Evolutionary conservation across 1,284 basidiomycete species (phyloP).

Genomic region (Vanrija sp.): DNA sequence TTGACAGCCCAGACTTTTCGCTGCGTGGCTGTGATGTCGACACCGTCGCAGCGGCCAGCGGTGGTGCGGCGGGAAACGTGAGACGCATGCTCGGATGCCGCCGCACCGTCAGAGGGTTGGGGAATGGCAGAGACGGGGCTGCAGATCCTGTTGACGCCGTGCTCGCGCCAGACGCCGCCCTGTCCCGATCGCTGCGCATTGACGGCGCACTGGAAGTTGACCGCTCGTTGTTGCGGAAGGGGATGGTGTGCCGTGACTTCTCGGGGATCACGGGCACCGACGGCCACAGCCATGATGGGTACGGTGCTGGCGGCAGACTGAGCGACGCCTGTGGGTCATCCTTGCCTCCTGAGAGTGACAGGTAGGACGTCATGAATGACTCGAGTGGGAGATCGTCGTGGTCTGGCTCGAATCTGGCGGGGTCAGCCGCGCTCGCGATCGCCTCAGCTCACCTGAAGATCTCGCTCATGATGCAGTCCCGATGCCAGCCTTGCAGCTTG

Average conservation of each 20-base stretch:
- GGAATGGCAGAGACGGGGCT: conserved; percentile 29
- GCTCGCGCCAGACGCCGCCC: conserved; percentile 3
- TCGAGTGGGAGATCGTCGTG: conserved; percentile 41
- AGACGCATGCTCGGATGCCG: conserved; percentile 43
- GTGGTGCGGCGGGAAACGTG: conserved; percentile 22
- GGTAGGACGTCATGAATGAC: conserved; percentile 36
- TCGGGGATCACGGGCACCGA: neutral
- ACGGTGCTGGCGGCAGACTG: conserved; percentile 32
- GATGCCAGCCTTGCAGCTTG: conserved; percentile 44
- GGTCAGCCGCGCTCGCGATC: neutral
- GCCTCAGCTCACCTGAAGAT: conserved; percentile 27
- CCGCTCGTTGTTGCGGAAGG: neutral
- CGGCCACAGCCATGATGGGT: conserved; percentile 44
- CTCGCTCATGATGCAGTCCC: conserved; percentile 39
- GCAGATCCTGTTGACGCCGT: conserved; percentile 3
- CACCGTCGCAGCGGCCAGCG: neutral
- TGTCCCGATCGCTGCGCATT: conserved; percentile 6
- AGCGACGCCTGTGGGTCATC: conserved; percentile 23
- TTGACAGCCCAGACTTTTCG: too few relatives aligned
- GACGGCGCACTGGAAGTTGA: neutral
- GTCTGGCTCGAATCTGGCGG: conserved; percentile 37
- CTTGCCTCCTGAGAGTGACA: conserved; percentile 16
- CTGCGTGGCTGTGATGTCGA: neutral
- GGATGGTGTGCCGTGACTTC: neutral
- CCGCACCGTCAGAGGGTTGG: conserved; percentile 34